A percentile compares a stretch with the other conserved stretches of the same genome.
Conservation (phyloP, 352 stramenopile genomes). For the Aphanomyces stellatus region DNA sequence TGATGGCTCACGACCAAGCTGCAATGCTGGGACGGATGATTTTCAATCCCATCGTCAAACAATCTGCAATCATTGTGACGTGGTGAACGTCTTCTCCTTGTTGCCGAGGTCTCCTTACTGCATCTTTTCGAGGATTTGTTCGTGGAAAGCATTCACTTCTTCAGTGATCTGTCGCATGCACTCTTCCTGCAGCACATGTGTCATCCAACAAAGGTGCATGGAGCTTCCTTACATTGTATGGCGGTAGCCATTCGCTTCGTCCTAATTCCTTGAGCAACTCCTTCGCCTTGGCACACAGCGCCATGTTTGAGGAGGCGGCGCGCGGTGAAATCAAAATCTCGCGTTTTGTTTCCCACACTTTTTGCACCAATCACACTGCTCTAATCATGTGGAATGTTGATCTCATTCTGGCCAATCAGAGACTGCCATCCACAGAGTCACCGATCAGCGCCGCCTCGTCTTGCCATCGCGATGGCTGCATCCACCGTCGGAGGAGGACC, state of each 20-base stretch:
- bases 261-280: constrained; percentile 85
- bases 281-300: constrained; percentile 63
- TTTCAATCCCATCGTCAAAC: constrained; percentile 51
- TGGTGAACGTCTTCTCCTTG: no score
- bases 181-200: constrained; percentile 43
- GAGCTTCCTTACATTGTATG: constrained; percentile 73
- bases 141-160: constrained; percentile 50
- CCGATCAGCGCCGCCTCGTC: no score
- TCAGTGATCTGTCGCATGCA: constrained; percentile 72
- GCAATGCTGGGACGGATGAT: constrained; percentile 56
- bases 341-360: background rate
- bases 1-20: constrained; percentile 84
- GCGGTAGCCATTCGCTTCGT: constrained; percentile 87
- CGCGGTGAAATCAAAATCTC: background rate
- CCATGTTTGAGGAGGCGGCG: constrained; percentile 30
- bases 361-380: constrained; percentile 1
- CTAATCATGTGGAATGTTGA: background rate
- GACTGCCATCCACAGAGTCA: background rate
- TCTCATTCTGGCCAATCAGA: constrained; percentile 1
- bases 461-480: no score
- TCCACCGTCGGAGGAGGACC: no score
- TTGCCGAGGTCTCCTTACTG: no score
- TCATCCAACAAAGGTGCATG: background rate
- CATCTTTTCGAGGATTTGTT: constrained; percentile 71
- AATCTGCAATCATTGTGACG: constrained; percentile 25